Percentiles rank a stretch among this genome's conserved stretches.
Evolutionary conservation across 305 asterid species (phyloP).

Genomic region (Solanum chacoense): DNA sequence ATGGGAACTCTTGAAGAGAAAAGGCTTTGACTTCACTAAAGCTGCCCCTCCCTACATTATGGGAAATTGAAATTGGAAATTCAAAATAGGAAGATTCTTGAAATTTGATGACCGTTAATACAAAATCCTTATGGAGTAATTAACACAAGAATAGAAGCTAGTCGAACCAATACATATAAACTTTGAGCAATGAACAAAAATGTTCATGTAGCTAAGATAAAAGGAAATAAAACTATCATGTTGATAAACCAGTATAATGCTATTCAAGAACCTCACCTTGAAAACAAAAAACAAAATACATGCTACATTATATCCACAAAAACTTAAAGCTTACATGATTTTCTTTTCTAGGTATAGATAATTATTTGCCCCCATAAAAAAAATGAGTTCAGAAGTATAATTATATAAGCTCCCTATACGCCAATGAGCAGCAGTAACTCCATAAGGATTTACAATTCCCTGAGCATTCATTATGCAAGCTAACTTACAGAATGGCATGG

Average conservation of each 20-base stretch:
- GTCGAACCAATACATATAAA: not conserved
- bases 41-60: not conserved
- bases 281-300: not conserved
- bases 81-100: not conserved
- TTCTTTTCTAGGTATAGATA: not conserved
- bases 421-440: not conserved
- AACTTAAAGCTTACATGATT: not conserved
- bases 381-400: not conserved
- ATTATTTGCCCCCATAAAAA: not conserved
- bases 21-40: not conserved
- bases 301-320: not conserved
- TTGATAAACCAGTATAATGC: not conserved
- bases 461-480: constrained; percentile 5
- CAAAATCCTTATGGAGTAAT: not conserved
- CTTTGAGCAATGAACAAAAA: not conserved
- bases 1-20: not conserved
- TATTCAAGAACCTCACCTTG: constrained; percentile 1
- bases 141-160: not conserved
- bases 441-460: not conserved
- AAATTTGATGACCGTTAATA: not conserved
- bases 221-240: not conserved
- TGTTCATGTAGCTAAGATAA: not conserved
- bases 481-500: constrained; percentile 11
- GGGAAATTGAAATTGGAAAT: not conserved
- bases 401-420: not conserved